Evolutionary conservation across 2,329 filamentous ascomycete genomes (phyloP), one percentile per base, ranked within the genome.

Genomic region (Penicillium sp.): DNA sequence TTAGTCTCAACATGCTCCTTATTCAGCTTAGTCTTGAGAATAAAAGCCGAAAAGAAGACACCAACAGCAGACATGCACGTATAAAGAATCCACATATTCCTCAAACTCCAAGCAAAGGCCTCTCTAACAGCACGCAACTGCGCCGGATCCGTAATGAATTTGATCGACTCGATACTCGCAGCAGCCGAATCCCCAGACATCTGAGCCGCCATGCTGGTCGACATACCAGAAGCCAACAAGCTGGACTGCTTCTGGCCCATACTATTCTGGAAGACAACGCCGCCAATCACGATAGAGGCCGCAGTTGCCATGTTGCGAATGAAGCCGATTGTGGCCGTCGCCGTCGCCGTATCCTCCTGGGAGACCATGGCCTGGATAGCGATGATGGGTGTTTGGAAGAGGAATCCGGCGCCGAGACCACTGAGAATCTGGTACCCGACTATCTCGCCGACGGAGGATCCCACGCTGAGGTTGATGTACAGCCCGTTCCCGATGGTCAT

Each of bases 241-340:
- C 49, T 77, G 74, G 55, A 72, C 82, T 3, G 78, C 66, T 28
- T 58, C 10, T 56, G 68, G 59, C 21, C 69, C 66, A 68, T 68
- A 45, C 28, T 65, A 64, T 90, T 89, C 68, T 88, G 83, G 70
- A 90, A 89, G 33, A 90, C 77, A 40, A 88, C 84, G n/a, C 84
- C 82, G 22, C 87, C 87, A 34, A 89, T 74, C 1, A 88, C 84
- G 45, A 88, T 77, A 0, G 81, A 82, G 19, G 83, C 77, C 2
- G 82, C 77, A 0, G 82, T 86, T 9, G 81, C 82, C 3, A 89
- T 71, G 57, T 85, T 84, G 19, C 85, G 80, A 7, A 83, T 74
- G 52, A 81, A 78, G 0, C 70, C 70, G 4, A 79, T 64, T 0
- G 77, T 77, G 0, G 76, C 73, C 0, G 76, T 80, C 0, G 77